A percentile compares a stretch with the other conserved stretches of the same genome.
These are phyloP conservation scores for Aspergillus ochraceus DNA, from an alignment of 2,329 filamentous ascomycete genomes.

Conservation along the genomic window DNA sequence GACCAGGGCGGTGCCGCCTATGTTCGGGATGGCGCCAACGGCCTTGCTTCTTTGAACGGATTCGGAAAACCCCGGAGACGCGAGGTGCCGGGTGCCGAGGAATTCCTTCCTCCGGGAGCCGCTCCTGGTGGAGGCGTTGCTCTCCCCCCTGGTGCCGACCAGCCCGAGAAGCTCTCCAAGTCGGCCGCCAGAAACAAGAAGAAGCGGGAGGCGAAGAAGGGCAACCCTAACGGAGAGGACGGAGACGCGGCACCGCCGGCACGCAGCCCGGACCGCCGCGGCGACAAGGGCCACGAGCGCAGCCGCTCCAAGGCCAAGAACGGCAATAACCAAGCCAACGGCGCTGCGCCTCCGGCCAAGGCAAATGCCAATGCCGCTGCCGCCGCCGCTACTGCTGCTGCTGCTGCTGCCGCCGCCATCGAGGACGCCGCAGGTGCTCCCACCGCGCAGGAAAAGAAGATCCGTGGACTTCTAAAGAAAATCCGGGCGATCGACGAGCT, in stretches of 20 bases:
- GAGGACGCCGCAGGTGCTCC: constrained; percentile 39
- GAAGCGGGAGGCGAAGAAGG: constrained; percentile 93
- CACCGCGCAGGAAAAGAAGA: constrained; percentile 86
- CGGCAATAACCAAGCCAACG: constrained; percentile 22
- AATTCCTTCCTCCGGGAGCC: constrained; percentile 66
- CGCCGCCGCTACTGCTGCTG: constrained; percentile 23
- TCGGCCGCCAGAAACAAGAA: constrained; percentile 96
- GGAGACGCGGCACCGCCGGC: constrained; percentile 47
- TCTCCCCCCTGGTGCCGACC: constrained; percentile 63
- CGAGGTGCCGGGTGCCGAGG: constrained; percentile 78
- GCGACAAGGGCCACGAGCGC: constrained; percentile 55
- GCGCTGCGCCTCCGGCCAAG: constrained; percentile 30
- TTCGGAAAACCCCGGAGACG: constrained; percentile 74
- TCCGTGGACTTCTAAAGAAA: constrained; percentile 92
- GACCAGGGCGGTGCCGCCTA: constrained; percentile 93
- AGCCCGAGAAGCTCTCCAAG: constrained; percentile 72
- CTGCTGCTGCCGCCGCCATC: constrained; percentile 53
- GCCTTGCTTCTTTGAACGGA: constrained; percentile 62
- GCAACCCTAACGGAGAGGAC: constrained; percentile 68
- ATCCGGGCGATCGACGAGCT: constrained; percentile 95
- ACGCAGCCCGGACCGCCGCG: constrained; percentile 65
- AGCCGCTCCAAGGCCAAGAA: constrained; percentile 49
- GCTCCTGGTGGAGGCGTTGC: constrained; percentile 66
- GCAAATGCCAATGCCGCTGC: constrained; percentile 24
- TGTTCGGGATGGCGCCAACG: constrained; percentile 71